Conservation (phyloP, 768 basidiomycete species). For the Terana coerulea region DNA sequence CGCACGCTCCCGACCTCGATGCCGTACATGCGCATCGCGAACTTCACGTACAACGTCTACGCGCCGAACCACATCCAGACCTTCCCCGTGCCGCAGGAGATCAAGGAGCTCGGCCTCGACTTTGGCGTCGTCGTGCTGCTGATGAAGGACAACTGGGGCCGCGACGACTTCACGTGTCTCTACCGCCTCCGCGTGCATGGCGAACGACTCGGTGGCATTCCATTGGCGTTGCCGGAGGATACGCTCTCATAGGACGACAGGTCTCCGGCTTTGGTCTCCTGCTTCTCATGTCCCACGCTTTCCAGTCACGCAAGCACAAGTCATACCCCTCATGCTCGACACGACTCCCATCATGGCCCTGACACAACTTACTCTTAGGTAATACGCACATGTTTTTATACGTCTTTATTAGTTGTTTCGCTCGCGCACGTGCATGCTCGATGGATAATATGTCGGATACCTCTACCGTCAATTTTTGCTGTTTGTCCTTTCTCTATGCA, state of each 20-base stretch:
- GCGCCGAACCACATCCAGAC: slow-evolving; percentile 42
- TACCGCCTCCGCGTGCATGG: slow-evolving; percentile 86
- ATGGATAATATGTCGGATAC: background rate
- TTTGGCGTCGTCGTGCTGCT: slow-evolving; percentile 81
- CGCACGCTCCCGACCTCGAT: slow-evolving; percentile 24
- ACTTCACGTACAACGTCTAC: slow-evolving; percentile 44
- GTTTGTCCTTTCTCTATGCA: background rate
- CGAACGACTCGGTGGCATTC: slow-evolving; percentile 41
- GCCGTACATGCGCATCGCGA: slow-evolving; percentile 40
- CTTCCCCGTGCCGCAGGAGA: slow-evolving; percentile 47
- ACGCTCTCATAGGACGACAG: slow-evolving; percentile 1
- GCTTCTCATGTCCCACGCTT: background rate
- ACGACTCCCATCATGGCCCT: background rate
- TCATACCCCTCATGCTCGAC: no score
- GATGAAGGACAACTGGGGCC: slow-evolving; percentile 86
- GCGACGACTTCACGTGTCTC: slow-evolving; percentile 78
- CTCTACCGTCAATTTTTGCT: background rate
- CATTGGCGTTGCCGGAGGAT: slow-evolving; percentile 30
- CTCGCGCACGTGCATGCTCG: background rate
- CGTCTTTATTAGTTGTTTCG: background rate
- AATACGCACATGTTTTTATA: background rate
- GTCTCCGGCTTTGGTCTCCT: no score
- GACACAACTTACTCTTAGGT: background rate
- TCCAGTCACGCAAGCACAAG: background rate
- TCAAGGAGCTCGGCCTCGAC: slow-evolving; percentile 70